Evolutionary conservation across 2,329 filamentous ascomycete genomes (phyloP).

Genomic region (Beauveria bassiana): DNA sequence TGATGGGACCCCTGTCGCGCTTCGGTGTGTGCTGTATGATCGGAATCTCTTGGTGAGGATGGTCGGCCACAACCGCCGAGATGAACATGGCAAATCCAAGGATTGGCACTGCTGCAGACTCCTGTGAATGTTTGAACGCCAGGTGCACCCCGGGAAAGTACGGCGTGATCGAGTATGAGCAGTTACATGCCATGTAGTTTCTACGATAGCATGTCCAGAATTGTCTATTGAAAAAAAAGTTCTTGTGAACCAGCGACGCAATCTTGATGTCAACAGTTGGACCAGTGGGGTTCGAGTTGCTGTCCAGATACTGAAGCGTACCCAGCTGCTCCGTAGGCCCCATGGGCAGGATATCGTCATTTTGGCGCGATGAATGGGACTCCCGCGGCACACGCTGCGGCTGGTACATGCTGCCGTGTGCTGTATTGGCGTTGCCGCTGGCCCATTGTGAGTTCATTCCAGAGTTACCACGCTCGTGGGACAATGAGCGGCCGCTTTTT

Average conservation of each 20-base stretch:
- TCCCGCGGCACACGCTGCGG: not conserved
- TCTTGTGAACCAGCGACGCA: conserved; percentile 76
- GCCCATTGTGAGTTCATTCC: too few species aligned
- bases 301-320: conserved; percentile 54
- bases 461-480: too few species aligned
- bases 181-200: conserved; percentile 84
- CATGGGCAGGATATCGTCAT: not conserved
- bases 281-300: conserved; percentile 36
- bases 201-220: conserved; percentile 91
- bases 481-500: too few species aligned
- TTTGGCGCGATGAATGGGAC: not conserved
- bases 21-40: conserved; percentile 89
- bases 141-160: conserved; percentile 38
- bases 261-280: conserved; percentile 38
- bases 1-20: conserved; percentile 77
- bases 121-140: conserved; percentile 42
- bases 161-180: conserved; percentile 65
- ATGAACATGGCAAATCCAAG: conserved; percentile 76
- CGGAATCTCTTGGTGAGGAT: conserved; percentile 68
- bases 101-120: conserved; percentile 52
- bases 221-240: conserved; percentile 65
- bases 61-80: conserved; percentile 72
- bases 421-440: not conserved
- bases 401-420: not conserved
- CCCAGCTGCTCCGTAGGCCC: conserved; percentile 43